Evolutionary conservation across 1,284 basidiomycete genomes (phyloP).

Genomic region (Rhodofomes roseus): DNA sequence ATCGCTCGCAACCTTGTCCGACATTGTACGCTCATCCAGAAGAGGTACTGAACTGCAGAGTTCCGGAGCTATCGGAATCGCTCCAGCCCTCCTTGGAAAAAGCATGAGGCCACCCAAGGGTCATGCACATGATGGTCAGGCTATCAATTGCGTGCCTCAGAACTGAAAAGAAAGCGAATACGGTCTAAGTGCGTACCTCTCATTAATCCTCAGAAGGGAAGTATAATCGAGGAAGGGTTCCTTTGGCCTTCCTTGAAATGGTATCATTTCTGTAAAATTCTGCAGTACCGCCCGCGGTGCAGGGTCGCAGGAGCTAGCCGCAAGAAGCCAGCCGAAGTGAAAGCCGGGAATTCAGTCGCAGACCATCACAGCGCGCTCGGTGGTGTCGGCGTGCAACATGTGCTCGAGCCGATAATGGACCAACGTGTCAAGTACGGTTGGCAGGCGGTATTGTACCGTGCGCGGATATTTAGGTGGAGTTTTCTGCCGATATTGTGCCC

Average conservation of each 20-base stretch:
- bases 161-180: background rate
- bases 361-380: background rate
- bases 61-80: too few relatives aligned
- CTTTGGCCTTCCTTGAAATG: background rate
- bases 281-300: background rate
- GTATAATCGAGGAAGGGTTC: background rate
- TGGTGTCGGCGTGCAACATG: too few relatives aligned
- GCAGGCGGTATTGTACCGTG: too few relatives aligned
- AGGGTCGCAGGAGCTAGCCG: background rate
- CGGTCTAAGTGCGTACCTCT: background rate
- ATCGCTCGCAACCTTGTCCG: constrained; percentile 2
- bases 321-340: background rate
- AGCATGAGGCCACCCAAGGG: too few relatives aligned
- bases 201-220: background rate
- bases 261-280: background rate
- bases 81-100: too few relatives aligned
- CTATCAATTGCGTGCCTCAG: background rate
- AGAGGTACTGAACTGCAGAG: too few relatives aligned
- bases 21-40: background rate
- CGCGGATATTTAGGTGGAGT: too few relatives aligned
- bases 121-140: too few relatives aligned
- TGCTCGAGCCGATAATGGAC: too few relatives aligned
- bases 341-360: background rate
- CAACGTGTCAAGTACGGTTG: too few relatives aligned
- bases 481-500: too few relatives aligned